Base-by-base conservation (phyloP, 768 basidiomycete genomes). In the Termitomyces sp. region DNA sequence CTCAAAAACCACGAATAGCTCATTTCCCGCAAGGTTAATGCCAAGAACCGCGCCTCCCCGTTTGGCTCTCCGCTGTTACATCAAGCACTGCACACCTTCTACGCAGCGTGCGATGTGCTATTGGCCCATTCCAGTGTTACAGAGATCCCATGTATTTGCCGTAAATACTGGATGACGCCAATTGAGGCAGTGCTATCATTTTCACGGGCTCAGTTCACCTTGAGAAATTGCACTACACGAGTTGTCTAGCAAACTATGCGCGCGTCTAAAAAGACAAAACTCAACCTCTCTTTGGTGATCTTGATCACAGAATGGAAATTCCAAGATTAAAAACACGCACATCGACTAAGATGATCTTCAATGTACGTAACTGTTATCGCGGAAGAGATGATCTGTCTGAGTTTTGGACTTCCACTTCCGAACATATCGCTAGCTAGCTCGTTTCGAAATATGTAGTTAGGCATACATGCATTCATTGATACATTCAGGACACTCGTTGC, bases 11-110 rank as follows among this genome's bases (percentile, higher is more conserved):
- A 51, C 67, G 63, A 68, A 68, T 68, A 61, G 67, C 67, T 61
- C 67, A 67, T 68, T 60, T 68, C 65, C 65, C 67, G 62, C 67
- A 66, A 32, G 46, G 41, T 57, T 53, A 48, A 27, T 46, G 57
- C 36, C 36, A 39, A 56, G 47, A 29, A 60, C 48, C 18, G 42
- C 48, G 53, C 56, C 46, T 34, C 31, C 22, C 41, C 18, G 57
- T 54, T 50, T 32, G 36, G 42, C 37, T 44, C 34, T 46, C 57
- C 46, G 54, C 49, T 55, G 57, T 57, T 48, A 41, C 51, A 52
- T 52, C 51, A 52, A 41, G 24, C 12, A 41, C 39, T 52, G 37
- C 51, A 52, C 51, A 41, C 51, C 51, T 52, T 52, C 12, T 57
- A 42, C 46, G 36, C 54, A 63, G 64, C 64, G 64, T 60, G 59